Conservation (phyloP, 495 filamentous ascomycete genomes). For the Penicillium bovifimosum region DNA sequence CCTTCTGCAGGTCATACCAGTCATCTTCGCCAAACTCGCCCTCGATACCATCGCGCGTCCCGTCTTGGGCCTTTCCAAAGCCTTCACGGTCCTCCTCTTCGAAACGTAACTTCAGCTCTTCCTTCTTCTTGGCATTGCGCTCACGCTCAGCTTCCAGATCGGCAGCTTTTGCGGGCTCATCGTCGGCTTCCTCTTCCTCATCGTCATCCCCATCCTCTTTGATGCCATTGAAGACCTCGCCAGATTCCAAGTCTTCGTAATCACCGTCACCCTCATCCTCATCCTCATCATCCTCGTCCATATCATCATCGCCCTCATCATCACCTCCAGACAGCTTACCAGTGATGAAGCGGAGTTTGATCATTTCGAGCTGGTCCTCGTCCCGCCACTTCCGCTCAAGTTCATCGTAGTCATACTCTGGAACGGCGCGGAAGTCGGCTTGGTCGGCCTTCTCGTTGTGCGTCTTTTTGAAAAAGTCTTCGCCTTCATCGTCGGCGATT, state of each 20-base stretch:
- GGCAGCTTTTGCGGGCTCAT: conserved; percentile 28
- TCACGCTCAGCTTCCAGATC: conserved; percentile 79
- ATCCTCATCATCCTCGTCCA: conserved; percentile 42
- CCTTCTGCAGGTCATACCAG: conserved; percentile 97
- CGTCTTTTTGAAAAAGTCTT: conserved; percentile 78
- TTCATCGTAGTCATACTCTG: conserved; percentile 71
- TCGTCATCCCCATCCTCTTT: conserved; percentile 30
- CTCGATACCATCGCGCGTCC: conserved; percentile 54
- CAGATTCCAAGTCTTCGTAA: conserved; percentile 84
- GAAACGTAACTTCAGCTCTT: conserved; percentile 88
- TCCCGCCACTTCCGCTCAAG: conserved; percentile 82
- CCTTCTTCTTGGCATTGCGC: conserved; percentile 84
- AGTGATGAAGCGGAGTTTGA: conserved; percentile 69
- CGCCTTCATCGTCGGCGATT: conserved; percentile 61
- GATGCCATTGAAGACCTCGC: conserved; percentile 49
- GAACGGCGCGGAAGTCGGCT: conserved; percentile 70
- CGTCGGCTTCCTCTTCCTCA: conserved; percentile 21
- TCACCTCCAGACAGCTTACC: conserved; percentile 49
- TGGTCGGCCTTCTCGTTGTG: conserved; percentile 57
- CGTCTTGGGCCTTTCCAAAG: conserved; percentile 77
- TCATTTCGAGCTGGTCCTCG: conserved; percentile 65
- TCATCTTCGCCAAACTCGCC: conserved; percentile 92
- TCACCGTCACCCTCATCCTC: conserved; percentile 79
- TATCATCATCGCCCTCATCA: conserved; percentile 41
- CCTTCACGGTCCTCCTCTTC: conserved; percentile 97